These are phyloP conservation scores for Collybia sp. DNA, from an alignment of 768 basidiomycete species.

Conservation along the genomic window DNA sequence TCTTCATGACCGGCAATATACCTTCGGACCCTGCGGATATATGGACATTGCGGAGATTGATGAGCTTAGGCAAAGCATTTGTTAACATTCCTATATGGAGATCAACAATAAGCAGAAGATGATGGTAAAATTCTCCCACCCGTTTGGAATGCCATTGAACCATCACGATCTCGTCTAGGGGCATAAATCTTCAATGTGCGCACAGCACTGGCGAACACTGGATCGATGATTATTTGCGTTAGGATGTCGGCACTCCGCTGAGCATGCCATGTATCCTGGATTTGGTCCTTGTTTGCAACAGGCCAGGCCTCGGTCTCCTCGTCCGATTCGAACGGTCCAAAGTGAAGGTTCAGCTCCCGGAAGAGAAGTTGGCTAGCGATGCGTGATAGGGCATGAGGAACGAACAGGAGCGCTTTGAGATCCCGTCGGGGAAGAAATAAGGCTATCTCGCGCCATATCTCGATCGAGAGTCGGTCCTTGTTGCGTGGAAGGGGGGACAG, in stretches of 20 bases:
- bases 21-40: slow-evolving; percentile 54
- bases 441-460: slow-evolving; percentile 72
- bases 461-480: slow-evolving; percentile 54
- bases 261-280: slow-evolving; percentile 47
- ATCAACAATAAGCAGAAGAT: neutral
- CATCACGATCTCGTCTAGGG: slow-evolving; percentile 39
- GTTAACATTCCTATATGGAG: slow-evolving; percentile 52
- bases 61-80: slow-evolving; percentile 61
- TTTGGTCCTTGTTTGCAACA: slow-evolving; percentile 13
- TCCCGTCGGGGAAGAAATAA: slow-evolving; percentile 58
- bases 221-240: slow-evolving; percentile 58
- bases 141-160: slow-evolving; percentile 58
- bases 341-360: slow-evolving; percentile 58
- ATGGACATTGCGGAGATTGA: slow-evolving; percentile 55
- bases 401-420: slow-evolving; percentile 56
- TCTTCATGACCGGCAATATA: slow-evolving; percentile 45
- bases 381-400: slow-evolving; percentile 63
- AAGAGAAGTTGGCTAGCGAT: slow-evolving; percentile 68
- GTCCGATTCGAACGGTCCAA: slow-evolving; percentile 29
- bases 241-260: slow-evolving; percentile 70
- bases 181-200: slow-evolving; percentile 57
- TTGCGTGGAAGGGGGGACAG: slow-evolving; percentile 36
- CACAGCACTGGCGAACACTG: slow-evolving; percentile 52
- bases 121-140: slow-evolving; percentile 20
- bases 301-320: slow-evolving; percentile 12